Evolutionary conservation across 495 filamentous ascomycete genomes (phyloP), one percentile per base, ranked within the genome.

Genomic region (Hypoxylon fuscum): DNA sequence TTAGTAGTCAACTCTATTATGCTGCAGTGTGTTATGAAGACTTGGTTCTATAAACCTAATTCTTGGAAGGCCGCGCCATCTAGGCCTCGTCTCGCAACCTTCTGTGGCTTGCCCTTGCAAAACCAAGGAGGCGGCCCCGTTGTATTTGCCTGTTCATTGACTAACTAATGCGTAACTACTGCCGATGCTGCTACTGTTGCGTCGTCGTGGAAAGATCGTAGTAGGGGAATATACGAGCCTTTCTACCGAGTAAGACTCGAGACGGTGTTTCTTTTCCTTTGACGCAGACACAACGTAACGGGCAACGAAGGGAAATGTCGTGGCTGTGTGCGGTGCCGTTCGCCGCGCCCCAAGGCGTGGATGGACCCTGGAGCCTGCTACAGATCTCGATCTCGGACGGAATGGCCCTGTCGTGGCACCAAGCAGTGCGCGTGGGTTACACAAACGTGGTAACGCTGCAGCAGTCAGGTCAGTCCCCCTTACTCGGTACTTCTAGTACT

Each of bases 341-440:
- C 9, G 12, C 2, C 3, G 11, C 7, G 12, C 32, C 32, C 32
- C 12, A 3, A 14, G 32, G 32, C n/a, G 34, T 37, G 11, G n/a
- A 14, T 47, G 52, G 15, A 32, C 44, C 44, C 17, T 21, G 49
- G 25, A 59, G 41, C 22, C 49, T 65, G 50, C 7, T 43, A 65
- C 62, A 65, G 62, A 65, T 65, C 62, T 65, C 62, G 62, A 65
- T 65, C 62, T 14, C 41, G 46, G 38, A 14, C 23, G 20, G 37
- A 48, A 56, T 37, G 12, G 18, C 14, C 38, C 31, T 52, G 52
- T 40, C 47, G 60, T 57, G 53, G 41, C 48, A 57, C 46, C 31
- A 40, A 15, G 9, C 25, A 5, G 32, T 14, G 5, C 38, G 50
- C 35, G 55, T 55, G 55, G 62, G 62, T 65, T 59, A 46, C 62